Conservation (phyloP, 208 protist species). For the Trichomonas gallinae region DNA sequence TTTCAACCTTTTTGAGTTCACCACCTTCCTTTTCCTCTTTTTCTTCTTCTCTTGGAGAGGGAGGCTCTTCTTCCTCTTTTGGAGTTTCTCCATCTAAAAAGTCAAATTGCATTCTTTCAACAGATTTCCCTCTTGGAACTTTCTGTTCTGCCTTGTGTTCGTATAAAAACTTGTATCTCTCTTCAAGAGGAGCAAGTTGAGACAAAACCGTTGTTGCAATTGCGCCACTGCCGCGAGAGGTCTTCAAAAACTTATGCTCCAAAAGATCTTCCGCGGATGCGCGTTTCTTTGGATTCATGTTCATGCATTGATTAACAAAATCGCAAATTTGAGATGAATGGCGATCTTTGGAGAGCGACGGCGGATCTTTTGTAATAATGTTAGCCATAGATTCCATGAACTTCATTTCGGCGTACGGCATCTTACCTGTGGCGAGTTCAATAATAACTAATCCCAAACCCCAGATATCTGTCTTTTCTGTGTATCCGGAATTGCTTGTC, state of each 20-base stretch:
- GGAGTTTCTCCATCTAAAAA: too few relatives aligned
- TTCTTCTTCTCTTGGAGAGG: too few relatives aligned
- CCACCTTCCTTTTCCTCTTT: too few relatives aligned
- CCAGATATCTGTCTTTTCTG: constrained; percentile 49
- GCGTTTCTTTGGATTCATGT: constrained; percentile 36
- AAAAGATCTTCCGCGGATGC: constrained; percentile 32
- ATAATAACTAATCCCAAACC: constrained; percentile 49
- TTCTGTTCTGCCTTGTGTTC: background rate
- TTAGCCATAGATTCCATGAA: background rate
- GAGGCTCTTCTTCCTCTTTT: too few relatives aligned
- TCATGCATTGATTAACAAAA: constrained; percentile 40
- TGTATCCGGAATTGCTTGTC: constrained; percentile 32
- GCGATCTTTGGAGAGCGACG: background rate
- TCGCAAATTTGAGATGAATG: constrained; percentile 27
- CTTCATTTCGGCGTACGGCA: constrained; percentile 25
- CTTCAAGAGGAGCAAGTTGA: background rate
- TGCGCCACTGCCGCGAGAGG: background rate
- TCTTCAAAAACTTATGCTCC: constrained; percentile 32
- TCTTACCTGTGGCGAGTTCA: constrained; percentile 39
- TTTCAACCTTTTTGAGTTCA: too few relatives aligned
- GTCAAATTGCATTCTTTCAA: too few relatives aligned
- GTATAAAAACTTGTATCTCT: background rate
- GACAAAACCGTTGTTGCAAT: background rate
- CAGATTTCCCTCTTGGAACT: too few relatives aligned
- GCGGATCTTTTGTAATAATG: background rate